These are phyloP conservation scores for Fraxinus ornus DNA, from an alignment of 305 asterid species.

Conservation along the genomic window DNA sequence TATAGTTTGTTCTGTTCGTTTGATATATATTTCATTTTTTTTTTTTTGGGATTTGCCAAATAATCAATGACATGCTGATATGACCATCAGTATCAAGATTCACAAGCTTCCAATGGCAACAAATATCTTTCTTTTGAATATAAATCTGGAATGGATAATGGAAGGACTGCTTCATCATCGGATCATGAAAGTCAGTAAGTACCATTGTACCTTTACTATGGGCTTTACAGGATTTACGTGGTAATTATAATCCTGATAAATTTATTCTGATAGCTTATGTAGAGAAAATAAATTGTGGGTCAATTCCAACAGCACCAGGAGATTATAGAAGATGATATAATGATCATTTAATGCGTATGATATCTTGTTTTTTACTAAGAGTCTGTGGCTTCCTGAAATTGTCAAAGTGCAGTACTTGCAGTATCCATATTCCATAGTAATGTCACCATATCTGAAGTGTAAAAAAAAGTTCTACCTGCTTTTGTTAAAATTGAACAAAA, in stretches of 20 bases:
- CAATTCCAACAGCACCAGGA: neutral
- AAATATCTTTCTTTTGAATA: constrained; percentile 79
- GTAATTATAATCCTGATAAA: neutral
- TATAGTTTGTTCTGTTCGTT: neutral
- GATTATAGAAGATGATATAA: neutral
- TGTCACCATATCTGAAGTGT: neutral
- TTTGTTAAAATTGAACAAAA: neutral
- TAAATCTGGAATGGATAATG: constrained; percentile 67
- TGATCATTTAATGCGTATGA: neutral
- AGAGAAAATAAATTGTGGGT: neutral
- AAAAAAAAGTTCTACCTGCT: neutral
- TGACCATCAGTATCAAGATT: constrained; percentile 76
- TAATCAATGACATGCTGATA: constrained; percentile 30
- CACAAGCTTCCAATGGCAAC: constrained; percentile 61
- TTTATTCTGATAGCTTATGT: neutral
- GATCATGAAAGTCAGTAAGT: constrained; percentile 97
- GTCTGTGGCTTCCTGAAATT: neutral
- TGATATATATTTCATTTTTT: neutral
- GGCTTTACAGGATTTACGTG: neutral
- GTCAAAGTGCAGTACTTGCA: neutral
- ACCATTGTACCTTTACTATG: constrained; percentile 2
- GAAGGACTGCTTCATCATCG: constrained; percentile 72
- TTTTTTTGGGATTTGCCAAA: constrained; percentile 23
- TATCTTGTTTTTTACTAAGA: neutral
- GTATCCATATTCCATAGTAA: neutral